Evolutionary conservation across 495 filamentous ascomycete genomes (phyloP).

Genomic region (Xylaria longipes): DNA sequence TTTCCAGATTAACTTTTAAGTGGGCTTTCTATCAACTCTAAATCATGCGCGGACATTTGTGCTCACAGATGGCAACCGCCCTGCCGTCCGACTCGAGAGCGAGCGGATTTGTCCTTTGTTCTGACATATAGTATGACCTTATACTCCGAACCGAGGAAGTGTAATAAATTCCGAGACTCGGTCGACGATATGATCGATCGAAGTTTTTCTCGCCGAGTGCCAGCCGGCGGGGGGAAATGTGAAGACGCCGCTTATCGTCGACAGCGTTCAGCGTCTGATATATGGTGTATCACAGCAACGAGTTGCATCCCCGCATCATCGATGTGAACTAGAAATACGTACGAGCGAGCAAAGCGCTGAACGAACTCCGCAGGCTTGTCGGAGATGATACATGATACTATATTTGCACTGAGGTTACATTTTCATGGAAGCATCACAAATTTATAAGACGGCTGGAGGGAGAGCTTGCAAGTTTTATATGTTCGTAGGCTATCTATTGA

Average conservation of each 20-base stretch:
- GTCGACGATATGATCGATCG: neutral
- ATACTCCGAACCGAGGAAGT: neutral
- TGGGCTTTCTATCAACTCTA: neutral
- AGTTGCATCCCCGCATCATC: neutral
- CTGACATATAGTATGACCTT: neutral
- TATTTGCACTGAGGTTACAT: neutral
- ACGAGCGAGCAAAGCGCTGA: neutral
- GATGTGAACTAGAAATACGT: neutral
- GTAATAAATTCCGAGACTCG: neutral
- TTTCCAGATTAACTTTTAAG: neutral
- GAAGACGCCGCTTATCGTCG: neutral
- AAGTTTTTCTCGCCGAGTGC: neutral
- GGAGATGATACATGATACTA: neutral
- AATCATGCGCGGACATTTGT: no score
- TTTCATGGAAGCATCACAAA: neutral
- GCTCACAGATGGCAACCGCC: neutral
- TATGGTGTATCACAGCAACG: neutral
- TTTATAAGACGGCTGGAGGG: neutral
- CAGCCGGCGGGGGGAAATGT: neutral
- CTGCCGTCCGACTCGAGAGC: neutral
- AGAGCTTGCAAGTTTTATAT: neutral
- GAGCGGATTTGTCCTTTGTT: neutral
- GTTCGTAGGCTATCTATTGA: neutral
- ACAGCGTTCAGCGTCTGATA: neutral
- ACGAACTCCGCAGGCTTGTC: neutral